Base-by-base conservation (phyloP, 2,329 filamentous ascomycete species). In the Scortechinia acanthostroma region DNA sequence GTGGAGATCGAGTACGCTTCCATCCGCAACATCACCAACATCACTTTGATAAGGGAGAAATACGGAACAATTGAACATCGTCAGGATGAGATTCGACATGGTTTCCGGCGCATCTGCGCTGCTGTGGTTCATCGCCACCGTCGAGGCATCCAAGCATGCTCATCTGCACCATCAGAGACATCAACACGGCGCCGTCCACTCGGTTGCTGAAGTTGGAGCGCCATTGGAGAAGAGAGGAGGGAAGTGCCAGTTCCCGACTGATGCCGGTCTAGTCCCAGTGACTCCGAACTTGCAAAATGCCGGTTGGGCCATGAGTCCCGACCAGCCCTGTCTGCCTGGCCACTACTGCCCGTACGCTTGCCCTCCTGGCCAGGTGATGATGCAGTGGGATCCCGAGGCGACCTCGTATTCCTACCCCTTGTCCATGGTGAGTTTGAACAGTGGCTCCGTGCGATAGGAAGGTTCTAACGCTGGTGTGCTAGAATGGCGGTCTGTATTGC, bases 251-350 rank as follows among this genome's bases (percentile, higher is more conserved):
- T 86, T 91, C 54, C 86, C 87, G 10, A 66, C 70, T 23, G 71
- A 85, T 55, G 72, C 76, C 22, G 83, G 84, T 45, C 64, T 91
- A 55, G 76, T 89, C 40, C 61, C 77, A 14, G 73, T 91, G 44
- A 86, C 84, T 6, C 84, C 84, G 3, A 68, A 67, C 44, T 59
- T 61, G 37, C 58, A 66, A 58, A 91, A 91, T 64, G 83, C 71
- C 43, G 87, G 87, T 49, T 91, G 86, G 81, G 87, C 86, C 35
- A 81, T 91, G 77, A 86, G 83, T 55, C 86, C 86, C 3, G 81
- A 91, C 60, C 76, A 86, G 58, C 60, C 74, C 45, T 91, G 87
- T 61, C 69, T 68, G 47, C 74, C 79, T 3, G 84, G 80, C 47
- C 76, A 61, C 51, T 90, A 84, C 63, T 91, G 87, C 57, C 87